Evolutionary conservation across 371 early-diverging fungal genomes (phyloP), one percentile per base, ranked within the genome.

Genomic region (Neoconidiobolus thromboides): DNA sequence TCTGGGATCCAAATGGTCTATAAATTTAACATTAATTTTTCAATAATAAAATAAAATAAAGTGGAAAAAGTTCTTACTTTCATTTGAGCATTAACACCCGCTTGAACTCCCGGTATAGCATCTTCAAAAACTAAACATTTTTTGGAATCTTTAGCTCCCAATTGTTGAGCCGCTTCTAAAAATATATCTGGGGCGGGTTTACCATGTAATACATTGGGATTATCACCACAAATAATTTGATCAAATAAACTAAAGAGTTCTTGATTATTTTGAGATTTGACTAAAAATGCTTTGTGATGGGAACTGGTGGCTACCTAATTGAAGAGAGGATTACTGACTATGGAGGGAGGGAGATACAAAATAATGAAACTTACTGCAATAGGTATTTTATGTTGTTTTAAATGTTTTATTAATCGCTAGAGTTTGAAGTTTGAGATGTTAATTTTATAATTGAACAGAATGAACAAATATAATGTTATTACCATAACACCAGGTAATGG

Each of bases 181-280:
- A 93, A 95, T 14, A 92, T 72, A 66, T 95, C 96, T 0, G 96
- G 94, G 9, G 83, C 73, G 2, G 96, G 96, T 69, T 95, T 95
- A 14, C 89, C 88, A 55, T 74, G 64, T 59, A 71, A 67, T 48
- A 93, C 79, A 2, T 71, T 78, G 0, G 82, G 75, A 64, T 93
- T 91, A 67, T 93, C 91, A 14, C 93, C 96, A 66, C 85, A 83
- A 4, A 88, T 74, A 65, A 89, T 75, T 43, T 73, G 76, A 61
- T 84, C 86, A 69, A 95, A 95, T 52, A 87, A 66, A 0, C 63
- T 63, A 66, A 95, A 93, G 37, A 92, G 66, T 0, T 76, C 77
- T 53, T 73, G 74, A 66, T 92, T 82, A 26, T 76, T 72, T 1
- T 63, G 67, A 0, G 89, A 77, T 66, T 95, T 95, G 36, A 87